phyloP scores from a whole-genome alignment of 768 basidiomycete species.

The Mycena alexandri region DNA sequence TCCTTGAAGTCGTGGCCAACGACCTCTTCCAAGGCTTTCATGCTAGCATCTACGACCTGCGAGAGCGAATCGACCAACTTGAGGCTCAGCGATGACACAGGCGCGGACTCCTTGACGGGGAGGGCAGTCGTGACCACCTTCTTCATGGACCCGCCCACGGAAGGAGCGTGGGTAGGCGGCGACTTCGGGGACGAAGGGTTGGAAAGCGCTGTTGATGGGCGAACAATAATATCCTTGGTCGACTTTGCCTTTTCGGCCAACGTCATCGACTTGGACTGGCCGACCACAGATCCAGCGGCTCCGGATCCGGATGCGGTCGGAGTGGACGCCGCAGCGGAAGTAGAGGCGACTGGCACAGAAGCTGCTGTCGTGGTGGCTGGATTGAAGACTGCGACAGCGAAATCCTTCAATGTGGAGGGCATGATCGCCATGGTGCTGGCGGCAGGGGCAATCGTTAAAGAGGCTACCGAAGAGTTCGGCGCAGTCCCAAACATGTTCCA shows the following conservation, averaged over 20 bases:
- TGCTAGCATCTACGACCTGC: conserved; percentile 60
- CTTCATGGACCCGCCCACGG: not conserved
- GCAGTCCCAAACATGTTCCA: conserved; percentile 59
- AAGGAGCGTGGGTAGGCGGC: conserved; percentile 14
- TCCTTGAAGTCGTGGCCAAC: conserved; percentile 68
- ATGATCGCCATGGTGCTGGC: conserved; percentile 48
- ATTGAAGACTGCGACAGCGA: conserved; percentile 65
- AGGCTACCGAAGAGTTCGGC: conserved; percentile 51
- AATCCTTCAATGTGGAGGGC: conserved; percentile 60
- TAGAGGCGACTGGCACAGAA: conserved; percentile 46
- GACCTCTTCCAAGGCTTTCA: conserved; percentile 57
- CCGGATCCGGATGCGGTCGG: conserved; percentile 16
- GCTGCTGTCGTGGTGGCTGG: conserved; percentile 59
- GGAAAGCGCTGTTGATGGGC: conserved; percentile 46
- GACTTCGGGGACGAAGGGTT: conserved; percentile 29
- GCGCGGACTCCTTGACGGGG: conserved; percentile 41
- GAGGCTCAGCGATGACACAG: conserved; percentile 53
- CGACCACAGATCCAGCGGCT: conserved; percentile 18
- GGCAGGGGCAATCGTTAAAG: conserved; percentile 43
- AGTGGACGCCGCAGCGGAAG: conserved; percentile 33
- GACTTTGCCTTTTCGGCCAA: conserved; percentile 44
- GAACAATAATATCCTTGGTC: conserved; percentile 53
- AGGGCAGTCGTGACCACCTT: conserved; percentile 44
- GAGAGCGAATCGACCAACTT: conserved; percentile 62
- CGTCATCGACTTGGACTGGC: conserved; percentile 34